phyloP scores from a whole-genome alignment of 257 asterid genomes.

The Catharanthus roseus region DNA sequence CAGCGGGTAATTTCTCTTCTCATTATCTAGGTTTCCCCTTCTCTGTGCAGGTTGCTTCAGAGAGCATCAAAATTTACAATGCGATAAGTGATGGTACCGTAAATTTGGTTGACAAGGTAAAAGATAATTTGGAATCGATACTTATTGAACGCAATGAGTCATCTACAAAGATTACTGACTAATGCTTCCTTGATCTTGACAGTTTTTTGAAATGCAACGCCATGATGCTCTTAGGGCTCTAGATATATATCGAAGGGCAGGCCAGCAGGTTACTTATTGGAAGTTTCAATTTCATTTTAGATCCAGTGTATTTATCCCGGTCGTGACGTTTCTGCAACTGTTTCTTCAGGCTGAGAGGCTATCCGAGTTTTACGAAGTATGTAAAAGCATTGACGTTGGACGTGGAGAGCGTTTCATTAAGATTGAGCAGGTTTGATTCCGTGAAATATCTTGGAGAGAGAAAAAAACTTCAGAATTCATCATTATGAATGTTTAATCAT shows the following conservation, averaged over 20 bases:
- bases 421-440: constrained; percentile 80
- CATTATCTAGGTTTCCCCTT: constrained; percentile 16
- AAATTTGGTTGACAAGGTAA: constrained; percentile 96
- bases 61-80: constrained; percentile 81
- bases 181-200: constrained; percentile 23
- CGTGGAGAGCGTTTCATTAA: constrained; percentile 89
- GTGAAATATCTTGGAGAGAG: neutral
- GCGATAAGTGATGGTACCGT: constrained; percentile 85
- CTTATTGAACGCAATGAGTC: neutral
- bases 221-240: constrained; percentile 84
- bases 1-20: constrained; percentile 2
- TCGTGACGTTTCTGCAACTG: constrained; percentile 10
- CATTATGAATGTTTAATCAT: constrained; percentile 8
- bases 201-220: constrained; percentile 99
- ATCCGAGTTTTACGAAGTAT: constrained; percentile 86
- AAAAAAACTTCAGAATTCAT: neutral
- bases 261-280: constrained; percentile 66
- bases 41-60: constrained; percentile 71
- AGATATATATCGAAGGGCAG: constrained; percentile 86
- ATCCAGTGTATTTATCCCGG: neutral
- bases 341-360: constrained; percentile 76
- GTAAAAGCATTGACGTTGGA: constrained; percentile 78
- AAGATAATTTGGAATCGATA: constrained; percentile 8
- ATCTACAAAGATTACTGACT: constrained; percentile 11
- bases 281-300: neutral